These are phyloP conservation scores for Mortierella sp. DNA, from an alignment of 371 early-diverging fungal species.

Conservation along the genomic window DNA sequence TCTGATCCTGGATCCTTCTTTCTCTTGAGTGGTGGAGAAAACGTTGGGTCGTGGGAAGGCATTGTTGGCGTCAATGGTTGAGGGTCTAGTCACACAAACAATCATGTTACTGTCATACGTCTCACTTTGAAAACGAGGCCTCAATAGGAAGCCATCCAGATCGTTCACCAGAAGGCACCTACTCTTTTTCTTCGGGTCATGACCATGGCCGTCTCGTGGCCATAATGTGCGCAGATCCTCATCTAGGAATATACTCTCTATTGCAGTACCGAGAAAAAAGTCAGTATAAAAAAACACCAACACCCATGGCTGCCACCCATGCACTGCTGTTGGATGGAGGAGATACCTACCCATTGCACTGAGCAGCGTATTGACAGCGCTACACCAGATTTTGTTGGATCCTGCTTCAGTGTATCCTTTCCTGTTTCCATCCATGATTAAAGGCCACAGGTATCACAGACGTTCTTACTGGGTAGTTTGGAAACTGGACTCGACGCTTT, in stretches of 20 bases:
- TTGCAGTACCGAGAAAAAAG: background rate
- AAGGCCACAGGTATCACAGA: background rate
- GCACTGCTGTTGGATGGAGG: too few relatives aligned
- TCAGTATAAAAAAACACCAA: background rate
- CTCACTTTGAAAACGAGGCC: too few relatives aligned
- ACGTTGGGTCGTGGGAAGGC: constrained; percentile 37
- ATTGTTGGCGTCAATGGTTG: constrained; percentile 26
- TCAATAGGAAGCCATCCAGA: too few relatives aligned
- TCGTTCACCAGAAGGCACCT: background rate
- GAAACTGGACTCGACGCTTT: too few relatives aligned
- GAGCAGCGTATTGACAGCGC: constrained; percentile 47
- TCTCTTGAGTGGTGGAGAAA: constrained; percentile 48
- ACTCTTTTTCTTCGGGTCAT: constrained; percentile 39
- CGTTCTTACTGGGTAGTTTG: background rate
- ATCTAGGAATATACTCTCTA: constrained; percentile 48
- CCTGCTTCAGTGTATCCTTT: constrained; percentile 1
- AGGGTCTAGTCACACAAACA: constrained; percentile 5
- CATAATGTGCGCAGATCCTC: constrained; percentile 48
- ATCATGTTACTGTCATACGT: background rate
- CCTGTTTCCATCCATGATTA: constrained; percentile 14
- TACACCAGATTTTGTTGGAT: constrained; percentile 41
- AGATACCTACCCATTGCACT: constrained; percentile 44
- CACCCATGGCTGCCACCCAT: too few relatives aligned
- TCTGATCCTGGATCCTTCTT: constrained; percentile 38
- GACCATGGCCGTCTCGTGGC: constrained; percentile 33